Percentiles rank a stretch among this genome's conserved stretches.
These are phyloP conservation scores for Dictyostelium intermedium DNA, from an alignment of 78 protist genomes.

Conservation along the genomic window DNA sequence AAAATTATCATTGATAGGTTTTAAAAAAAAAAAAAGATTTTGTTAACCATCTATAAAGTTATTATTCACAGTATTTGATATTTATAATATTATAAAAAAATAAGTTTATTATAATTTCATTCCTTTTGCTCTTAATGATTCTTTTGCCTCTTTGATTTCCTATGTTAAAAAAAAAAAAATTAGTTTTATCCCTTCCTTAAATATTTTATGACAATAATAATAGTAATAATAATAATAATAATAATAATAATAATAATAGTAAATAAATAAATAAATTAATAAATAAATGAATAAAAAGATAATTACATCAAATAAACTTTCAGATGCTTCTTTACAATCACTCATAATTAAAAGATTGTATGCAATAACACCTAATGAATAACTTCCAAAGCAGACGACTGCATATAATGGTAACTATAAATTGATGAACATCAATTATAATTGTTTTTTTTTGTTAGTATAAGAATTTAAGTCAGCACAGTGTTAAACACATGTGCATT, in stretches of 20 bases:
- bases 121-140: constrained; percentile 62
- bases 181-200: background rate
- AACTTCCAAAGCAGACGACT: constrained; percentile 56
- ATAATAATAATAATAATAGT: too few species aligned
- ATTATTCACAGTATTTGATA: too few species aligned
- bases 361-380: constrained; percentile 66
- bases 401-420: constrained; percentile 56
- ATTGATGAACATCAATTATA: background rate
- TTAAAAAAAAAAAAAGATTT: too few species aligned
- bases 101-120: constrained; percentile 32
- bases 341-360: constrained; percentile 63
- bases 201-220: background rate
- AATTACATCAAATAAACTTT: constrained; percentile 63
- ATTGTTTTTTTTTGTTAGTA: background rate
- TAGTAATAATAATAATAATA: background rate
- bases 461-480: background rate
- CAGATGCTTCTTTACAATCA: constrained; percentile 73
- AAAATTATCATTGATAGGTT: too few species aligned
- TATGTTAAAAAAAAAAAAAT: background rate
- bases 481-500: too few species aligned
- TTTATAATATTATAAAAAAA: too few species aligned
- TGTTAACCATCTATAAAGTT: too few species aligned
- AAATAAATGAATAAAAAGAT: background rate
- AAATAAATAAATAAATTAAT: too few species aligned
- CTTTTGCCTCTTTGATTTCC: constrained; percentile 71